A percentile compares a stretch with the other conserved stretches of the same genome.
These are phyloP conservation scores for Yarrowia keelungensis DNA, from an alignment of 805 yeast species.

Conservation along the genomic window DNA sequence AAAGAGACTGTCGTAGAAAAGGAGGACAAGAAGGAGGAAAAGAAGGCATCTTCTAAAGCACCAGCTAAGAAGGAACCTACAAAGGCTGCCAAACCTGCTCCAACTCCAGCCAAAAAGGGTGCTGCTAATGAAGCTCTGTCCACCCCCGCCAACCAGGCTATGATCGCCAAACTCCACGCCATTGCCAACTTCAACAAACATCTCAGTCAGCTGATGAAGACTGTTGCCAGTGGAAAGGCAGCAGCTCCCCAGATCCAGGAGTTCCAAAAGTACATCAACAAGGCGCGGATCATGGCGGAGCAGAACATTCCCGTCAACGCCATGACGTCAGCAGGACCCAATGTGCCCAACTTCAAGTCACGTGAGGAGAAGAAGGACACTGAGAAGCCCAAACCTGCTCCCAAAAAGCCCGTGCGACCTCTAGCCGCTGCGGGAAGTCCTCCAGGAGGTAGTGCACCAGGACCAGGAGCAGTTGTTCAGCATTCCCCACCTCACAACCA, in stretches of 20 bases:
- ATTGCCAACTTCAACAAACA: slow-evolving; percentile 78
- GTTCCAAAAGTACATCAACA: slow-evolving; percentile 80
- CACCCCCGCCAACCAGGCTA: slow-evolving; percentile 61
- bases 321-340: slow-evolving; percentile 23
- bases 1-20: slow-evolving; percentile 4
- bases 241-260: slow-evolving; percentile 70
- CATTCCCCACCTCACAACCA: too few species aligned
- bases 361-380: not conserved
- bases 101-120: slow-evolving; percentile 6
- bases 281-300: slow-evolving; percentile 58
- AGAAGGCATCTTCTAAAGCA: too few species aligned
- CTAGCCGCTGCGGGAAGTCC: not conserved
- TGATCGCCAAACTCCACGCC: slow-evolving; percentile 83
- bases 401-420: not conserved
- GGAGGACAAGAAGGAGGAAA: slow-evolving; percentile 2
- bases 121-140: slow-evolving; percentile 40
- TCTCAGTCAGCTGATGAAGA: slow-evolving; percentile 75
- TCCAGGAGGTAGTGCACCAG: too few species aligned
- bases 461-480: too few species aligned
- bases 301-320: slow-evolving; percentile 33
- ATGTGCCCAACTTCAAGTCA: not conserved
- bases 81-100: not conserved
- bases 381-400: not conserved
- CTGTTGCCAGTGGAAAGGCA: slow-evolving; percentile 85
- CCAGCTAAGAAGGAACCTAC: too few species aligned